Base-by-base conservation (phyloP, 495 filamentous ascomycete species). In the Echria macrotheca region DNA sequence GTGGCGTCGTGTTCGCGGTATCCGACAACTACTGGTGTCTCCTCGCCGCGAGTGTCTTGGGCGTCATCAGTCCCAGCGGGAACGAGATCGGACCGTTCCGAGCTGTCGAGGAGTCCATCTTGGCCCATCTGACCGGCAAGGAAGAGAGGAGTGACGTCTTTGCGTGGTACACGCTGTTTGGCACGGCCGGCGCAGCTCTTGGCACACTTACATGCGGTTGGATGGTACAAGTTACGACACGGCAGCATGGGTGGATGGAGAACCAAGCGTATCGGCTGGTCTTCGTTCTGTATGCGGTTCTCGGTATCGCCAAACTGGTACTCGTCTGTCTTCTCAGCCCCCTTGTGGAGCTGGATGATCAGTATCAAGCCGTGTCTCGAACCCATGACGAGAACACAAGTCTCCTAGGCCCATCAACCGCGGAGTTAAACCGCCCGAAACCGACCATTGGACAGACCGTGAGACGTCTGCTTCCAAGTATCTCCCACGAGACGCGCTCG, bases 71-170 rank as follows among this genome's bases (percentile, higher is more conserved):
- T 67, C 84, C 87, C 40, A 84, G 83, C 67, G 86, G 85, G 4
- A 86, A 83, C 55, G 85, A 90, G 57, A 87, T 89, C 44, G 85
- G 85, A 0, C 87, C 87, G 1, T 94, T 93, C 65, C 78, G 85
- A 38, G 87, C 87, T 18, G 79, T 91, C n/a, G 89, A 95, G 60
- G 88, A 93, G 66, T 67, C 44, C 41, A 84, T 84, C 2, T 61
- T 91, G 9, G 84, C 87, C 5, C 86, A 91, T 52, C 73, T 94
- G 14, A 85, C 82, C 0, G 69, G 73, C 0, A 66, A 79, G 17
- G 73, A 75, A 17, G 64, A 68, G 9, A 73, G 87, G 38, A 75
- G 82, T 37, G 86, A 90, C 68, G 79, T 94, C 17, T 85, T 89
- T 57, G 82, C 87, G 6, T 94, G 89, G 89, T 89, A 93, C 58